phyloP scores from a whole-genome alignment of 2,329 filamentous ascomycete species.

The Alternaria burnsii region DNA sequence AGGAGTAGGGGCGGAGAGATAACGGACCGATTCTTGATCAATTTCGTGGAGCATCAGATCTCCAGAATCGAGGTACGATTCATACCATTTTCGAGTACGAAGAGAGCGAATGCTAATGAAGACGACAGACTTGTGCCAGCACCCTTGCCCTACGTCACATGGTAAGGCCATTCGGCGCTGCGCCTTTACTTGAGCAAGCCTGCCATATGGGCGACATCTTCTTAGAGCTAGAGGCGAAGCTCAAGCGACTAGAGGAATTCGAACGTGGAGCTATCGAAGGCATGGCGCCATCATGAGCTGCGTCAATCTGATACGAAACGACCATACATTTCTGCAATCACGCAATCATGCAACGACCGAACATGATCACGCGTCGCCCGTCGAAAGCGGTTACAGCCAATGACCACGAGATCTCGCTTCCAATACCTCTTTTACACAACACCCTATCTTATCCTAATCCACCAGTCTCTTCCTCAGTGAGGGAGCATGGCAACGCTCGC shows the following conservation, averaged over 20 bases:
- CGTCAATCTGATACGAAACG: neutral
- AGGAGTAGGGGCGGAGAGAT: constrained; percentile 80
- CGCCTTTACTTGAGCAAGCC: constrained; percentile 73
- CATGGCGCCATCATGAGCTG: constrained; percentile 36
- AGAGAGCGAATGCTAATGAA: constrained; percentile 26
- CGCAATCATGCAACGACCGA: neutral
- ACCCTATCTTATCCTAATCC: constrained; percentile 2
- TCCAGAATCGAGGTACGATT: constrained; percentile 87
- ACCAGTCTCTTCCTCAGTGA: neutral
- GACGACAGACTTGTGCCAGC: constrained; percentile 77
- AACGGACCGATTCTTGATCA: constrained; percentile 85
- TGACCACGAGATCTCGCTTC: neutral
- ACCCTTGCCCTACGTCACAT: constrained; percentile 82
- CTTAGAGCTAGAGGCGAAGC: constrained; percentile 65
- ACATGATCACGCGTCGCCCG: neutral
- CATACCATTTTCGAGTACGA: neutral
- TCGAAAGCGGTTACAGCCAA: neutral
- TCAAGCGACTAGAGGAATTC: constrained; percentile 67
- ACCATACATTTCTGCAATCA: neutral
- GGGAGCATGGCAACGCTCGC: neutral
- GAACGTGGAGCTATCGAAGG: constrained; percentile 39
- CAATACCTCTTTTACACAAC: neutral
- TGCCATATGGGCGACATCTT: constrained; percentile 80
- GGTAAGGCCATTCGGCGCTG: constrained; percentile 72
- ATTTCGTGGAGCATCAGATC: constrained; percentile 94